These are phyloP conservation scores for Glebionis coronaria DNA, from an alignment of 129 eudicot genomes.

Conservation along the genomic window DNA sequence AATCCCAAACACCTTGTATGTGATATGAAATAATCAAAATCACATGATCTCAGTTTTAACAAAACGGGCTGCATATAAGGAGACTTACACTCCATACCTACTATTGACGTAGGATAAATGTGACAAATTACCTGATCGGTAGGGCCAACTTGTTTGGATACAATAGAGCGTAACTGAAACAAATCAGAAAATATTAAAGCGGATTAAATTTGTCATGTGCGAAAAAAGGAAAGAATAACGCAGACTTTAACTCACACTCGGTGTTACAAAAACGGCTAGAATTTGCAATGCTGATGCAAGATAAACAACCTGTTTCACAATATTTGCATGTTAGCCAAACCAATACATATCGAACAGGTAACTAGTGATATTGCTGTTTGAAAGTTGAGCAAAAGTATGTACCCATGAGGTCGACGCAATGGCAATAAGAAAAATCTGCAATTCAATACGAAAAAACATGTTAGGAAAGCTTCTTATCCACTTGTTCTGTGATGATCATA, in stretches of 20 bases:
- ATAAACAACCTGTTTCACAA: constrained; percentile 52
- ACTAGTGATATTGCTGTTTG: neutral
- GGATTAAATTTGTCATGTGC: neutral
- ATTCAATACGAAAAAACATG: neutral
- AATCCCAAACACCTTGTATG: neutral
- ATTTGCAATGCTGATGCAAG: constrained; percentile 42
- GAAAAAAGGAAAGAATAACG: neutral
- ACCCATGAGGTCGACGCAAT: constrained; percentile 78
- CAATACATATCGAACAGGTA: neutral
- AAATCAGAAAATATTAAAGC: neutral
- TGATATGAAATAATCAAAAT: neutral
- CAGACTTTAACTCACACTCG: constrained; percentile 46
- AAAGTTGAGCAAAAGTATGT: neutral
- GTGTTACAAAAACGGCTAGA: constrained; percentile 47
- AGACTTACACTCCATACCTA: too few relatives aligned
- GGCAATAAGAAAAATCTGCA: constrained; percentile 64
- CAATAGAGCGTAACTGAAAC: constrained; percentile 60
- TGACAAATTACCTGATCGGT: constrained; percentile 53
- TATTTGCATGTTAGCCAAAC: constrained; percentile 12
- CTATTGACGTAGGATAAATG: neutral
- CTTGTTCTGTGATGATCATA: too few relatives aligned
- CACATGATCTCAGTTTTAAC: too few relatives aligned
- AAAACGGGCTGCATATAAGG: too few relatives aligned
- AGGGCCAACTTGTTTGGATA: constrained; percentile 74
- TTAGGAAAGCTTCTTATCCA: constrained; percentile 5